Evolutionary conservation across 768 basidiomycete genomes (phyloP).

Genomic region (Boletus reticuloceps): DNA sequence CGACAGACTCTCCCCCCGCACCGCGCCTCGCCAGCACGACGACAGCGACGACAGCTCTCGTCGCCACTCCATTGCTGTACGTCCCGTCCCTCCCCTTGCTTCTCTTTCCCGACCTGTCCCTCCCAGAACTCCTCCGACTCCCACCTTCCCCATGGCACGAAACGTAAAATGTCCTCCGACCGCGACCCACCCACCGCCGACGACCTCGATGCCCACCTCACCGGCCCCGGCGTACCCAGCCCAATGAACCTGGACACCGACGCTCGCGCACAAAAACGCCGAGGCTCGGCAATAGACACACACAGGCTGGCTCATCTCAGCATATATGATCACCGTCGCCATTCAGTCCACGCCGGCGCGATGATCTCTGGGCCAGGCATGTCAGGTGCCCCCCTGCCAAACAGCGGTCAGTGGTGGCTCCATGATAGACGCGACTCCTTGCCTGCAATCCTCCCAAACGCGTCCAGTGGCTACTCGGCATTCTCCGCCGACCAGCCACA

Average conservation of each 20-base stretch:
- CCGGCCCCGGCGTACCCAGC: conserved; percentile 65
- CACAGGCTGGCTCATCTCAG: conserved; percentile 72
- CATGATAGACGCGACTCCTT: conserved; percentile 73
- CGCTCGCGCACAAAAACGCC: conserved; percentile 74
- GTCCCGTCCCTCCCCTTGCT: conserved; percentile 21
- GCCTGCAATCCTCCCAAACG: conserved; percentile 66
- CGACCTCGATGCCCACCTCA: conserved; percentile 64
- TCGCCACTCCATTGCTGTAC: conserved; percentile 68
- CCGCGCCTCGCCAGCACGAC: conserved; percentile 38
- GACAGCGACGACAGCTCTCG: conserved; percentile 68
- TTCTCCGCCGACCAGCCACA: conserved; percentile 65
- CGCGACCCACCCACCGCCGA: conserved; percentile 51
- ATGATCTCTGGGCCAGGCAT: conserved; percentile 31
- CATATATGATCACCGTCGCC: conserved; percentile 69
- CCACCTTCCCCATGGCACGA: conserved; percentile 58
- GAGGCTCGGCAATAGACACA: conserved; percentile 81
- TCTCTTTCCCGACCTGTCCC: background rate
- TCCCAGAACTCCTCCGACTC: conserved; percentile 37
- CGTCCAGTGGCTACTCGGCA: conserved; percentile 53
- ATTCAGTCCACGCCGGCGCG: conserved; percentile 66
- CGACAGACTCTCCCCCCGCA: conserved; percentile 28
- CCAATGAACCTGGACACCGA: conserved; percentile 57
- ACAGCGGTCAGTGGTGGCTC: conserved; percentile 51
- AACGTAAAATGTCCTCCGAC: conserved; percentile 82
- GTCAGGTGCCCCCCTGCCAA: conserved; percentile 14